Conservation (phyloP, 73 alveolate genomes). For the Uronychia binucleata region DNA sequence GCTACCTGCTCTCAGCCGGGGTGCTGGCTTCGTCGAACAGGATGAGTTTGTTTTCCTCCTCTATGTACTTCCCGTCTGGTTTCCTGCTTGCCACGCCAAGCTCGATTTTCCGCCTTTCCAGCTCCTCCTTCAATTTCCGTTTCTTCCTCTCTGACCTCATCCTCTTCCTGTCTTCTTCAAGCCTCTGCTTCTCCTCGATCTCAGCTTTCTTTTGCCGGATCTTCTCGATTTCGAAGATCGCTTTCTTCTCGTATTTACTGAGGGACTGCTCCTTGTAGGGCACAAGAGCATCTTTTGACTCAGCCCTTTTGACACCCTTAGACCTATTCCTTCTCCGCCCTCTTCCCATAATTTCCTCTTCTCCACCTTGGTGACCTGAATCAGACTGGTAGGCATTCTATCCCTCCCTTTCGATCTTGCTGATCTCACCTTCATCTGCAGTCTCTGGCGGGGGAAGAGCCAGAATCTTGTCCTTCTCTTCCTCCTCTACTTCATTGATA, state of each 20-base stretch:
- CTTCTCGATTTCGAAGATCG: slow-evolving; percentile 36
- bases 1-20: slow-evolving; percentile 12
- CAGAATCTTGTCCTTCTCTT: background rate
- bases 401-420: slow-evolving; percentile 50
- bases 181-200: slow-evolving; percentile 17
- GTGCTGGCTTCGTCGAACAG: slow-evolving; percentile 33
- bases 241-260: slow-evolving; percentile 39
- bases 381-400: slow-evolving; percentile 52
- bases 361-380: too few relatives aligned
- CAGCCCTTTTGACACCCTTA: too few relatives aligned
- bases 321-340: too few relatives aligned
- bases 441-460: slow-evolving; percentile 25
- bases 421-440: slow-evolving; percentile 24
- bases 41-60: background rate
- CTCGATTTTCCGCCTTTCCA: slow-evolving; percentile 56
- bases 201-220: slow-evolving; percentile 14
- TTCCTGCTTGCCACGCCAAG: slow-evolving; percentile 49
- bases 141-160: slow-evolving; percentile 14
- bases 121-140: slow-evolving; percentile 26
- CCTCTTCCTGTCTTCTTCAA: slow-evolving; percentile 30
- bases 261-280: too few relatives aligned
- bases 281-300: too few relatives aligned
- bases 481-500: slow-evolving; percentile 33
- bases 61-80: background rate
- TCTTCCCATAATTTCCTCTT: too few relatives aligned